These are phyloP conservation scores for Pseudogymnoascus verrucosus DNA, from an alignment of 2,329 filamentous ascomycete genomes.

Conservation along the genomic window DNA sequence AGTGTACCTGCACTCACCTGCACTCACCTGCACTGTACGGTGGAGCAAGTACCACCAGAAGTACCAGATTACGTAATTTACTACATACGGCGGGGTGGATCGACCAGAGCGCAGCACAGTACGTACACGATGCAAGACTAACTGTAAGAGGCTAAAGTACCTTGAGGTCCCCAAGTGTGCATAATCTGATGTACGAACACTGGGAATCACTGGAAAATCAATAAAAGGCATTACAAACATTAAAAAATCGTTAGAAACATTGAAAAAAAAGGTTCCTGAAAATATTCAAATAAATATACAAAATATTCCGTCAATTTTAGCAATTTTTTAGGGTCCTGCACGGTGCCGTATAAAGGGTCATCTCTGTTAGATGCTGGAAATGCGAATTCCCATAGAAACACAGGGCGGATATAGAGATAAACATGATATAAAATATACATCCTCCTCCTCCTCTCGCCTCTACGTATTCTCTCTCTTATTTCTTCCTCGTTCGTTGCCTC, in stretches of 20 bases:
- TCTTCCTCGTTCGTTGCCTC: background rate
- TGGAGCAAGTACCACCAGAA: background rate
- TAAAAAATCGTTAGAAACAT: background rate
- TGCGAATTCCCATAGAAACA: background rate
- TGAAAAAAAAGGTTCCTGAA: background rate
- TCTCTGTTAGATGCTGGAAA: background rate
- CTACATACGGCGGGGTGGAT: background rate
- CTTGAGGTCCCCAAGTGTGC: background rate
- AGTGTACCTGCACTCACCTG: slow-evolving; percentile 1
- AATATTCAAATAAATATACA: background rate
- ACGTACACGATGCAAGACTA: background rate
- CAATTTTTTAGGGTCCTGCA: background rate
- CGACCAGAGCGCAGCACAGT: background rate
- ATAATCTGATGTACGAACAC: background rate
- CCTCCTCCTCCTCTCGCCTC: background rate
- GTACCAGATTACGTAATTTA: background rate
- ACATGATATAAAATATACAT: background rate
- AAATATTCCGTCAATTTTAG: background rate
- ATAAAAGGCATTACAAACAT: background rate
- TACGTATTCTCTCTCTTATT: background rate
- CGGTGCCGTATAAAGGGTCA: background rate
- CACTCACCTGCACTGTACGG: background rate
- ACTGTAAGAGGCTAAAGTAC: background rate
- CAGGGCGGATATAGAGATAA: background rate
- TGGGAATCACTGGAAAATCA: background rate